Base-by-base conservation (phyloP, 129 eudicot genomes). In the Apium graveolens region DNA sequence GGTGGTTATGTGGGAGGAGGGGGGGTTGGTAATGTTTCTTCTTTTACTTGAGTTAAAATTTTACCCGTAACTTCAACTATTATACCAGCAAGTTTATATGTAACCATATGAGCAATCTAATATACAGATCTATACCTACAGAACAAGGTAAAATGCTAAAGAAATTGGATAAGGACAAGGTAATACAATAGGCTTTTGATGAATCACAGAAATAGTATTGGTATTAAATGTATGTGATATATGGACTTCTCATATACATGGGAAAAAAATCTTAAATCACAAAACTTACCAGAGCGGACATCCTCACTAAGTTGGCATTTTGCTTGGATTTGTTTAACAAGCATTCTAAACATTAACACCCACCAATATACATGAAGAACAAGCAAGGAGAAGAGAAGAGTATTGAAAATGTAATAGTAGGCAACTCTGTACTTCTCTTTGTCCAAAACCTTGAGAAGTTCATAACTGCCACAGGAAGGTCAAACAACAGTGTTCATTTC, bases 321-420 rank as follows among this genome's bases (percentile, higher is more conserved):
- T 66, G 85, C 87, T 89, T 90, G 84, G 81, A 93, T 87, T 86
- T 90, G 96, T 83, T 87, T 93, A 78, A 90, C 87, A n/a, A 93
- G 98, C 94, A 87, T 87, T 77, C 96, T 84, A 70, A 82, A 89
- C 78, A 93, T 90, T 75, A 93, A 68, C 79, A 93, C 87, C 96
- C 92, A 93, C 98, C 98, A 93, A 74, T 93, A 93, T 31, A 90
- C 81, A 55, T 93, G 90, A 81, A 93, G 89, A 76, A 90, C 98
- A 68, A 88, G 90, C 79, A 93, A 80, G 84, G 88, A 84, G 73
- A 44, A 87, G 57, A 93, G 96, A 80, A 93, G 88, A 32, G 89
- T 78, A 87, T 93, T 93, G 86, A 93, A 93, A 68, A 93, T 38
- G 75, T 93, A 93, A 84, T 90, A 93, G 80, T 87, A 86, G 66